Conservation (phyloP, 2,329 filamentous ascomycete genomes). For the Nigrospora osmanthi region DNA sequence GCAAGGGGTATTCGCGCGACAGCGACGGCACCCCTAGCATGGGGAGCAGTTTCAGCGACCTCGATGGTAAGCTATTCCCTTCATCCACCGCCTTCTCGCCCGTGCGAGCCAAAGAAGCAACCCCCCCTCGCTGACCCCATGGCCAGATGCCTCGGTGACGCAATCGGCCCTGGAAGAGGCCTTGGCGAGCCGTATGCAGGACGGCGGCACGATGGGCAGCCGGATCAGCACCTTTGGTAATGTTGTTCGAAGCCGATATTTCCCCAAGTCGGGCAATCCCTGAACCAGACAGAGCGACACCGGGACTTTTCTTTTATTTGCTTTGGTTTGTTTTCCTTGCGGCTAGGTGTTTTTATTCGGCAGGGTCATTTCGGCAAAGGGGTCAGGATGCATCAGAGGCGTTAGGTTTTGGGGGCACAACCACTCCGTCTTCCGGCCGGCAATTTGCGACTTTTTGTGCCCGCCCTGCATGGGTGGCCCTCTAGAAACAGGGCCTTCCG, state of each 20-base stretch:
- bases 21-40: constrained; percentile 73
- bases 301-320: neutral
- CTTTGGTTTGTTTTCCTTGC: neutral
- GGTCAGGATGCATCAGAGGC: too few relatives aligned
- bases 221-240: constrained; percentile 64
- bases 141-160: constrained; percentile 68
- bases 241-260: constrained; percentile 55
- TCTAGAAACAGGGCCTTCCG: too few relatives aligned
- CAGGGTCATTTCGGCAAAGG: neutral
- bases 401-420: too few relatives aligned
- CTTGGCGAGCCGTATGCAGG: constrained; percentile 63
- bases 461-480: too few relatives aligned
- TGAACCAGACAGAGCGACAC: neutral
- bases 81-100: constrained; percentile 2
- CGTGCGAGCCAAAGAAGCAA: constrained; percentile 1
- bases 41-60: constrained; percentile 80
- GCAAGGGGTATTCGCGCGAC: constrained; percentile 45
- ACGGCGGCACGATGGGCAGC: constrained; percentile 46
- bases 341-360: neutral
- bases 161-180: constrained; percentile 76
- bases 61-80: constrained; percentile 52
- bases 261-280: constrained; percentile 21
- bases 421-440: neutral
- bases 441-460: neutral
- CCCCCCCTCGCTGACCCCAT: constrained; percentile 1